These are phyloP conservation scores for Podosphaera xanthii DNA, from an alignment of 2,329 filamentous ascomycete genomes.

Conservation along the genomic window DNA sequence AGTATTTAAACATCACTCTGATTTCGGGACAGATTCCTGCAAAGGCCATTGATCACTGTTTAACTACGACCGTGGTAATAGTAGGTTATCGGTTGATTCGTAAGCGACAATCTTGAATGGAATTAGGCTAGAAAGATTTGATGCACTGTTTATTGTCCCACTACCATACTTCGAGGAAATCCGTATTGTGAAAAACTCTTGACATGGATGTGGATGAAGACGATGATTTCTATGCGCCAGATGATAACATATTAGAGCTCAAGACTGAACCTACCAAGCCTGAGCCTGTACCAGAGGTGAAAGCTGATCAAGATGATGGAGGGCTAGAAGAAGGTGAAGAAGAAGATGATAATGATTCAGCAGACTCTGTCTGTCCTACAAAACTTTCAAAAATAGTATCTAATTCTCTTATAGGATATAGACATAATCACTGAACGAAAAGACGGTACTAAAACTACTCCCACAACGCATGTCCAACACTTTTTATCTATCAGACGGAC, in stretches of 20 bases:
- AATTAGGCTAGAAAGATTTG: no score
- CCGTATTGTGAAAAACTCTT: slow-evolving; percentile 3
- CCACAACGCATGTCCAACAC: slow-evolving; percentile 27
- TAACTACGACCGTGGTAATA: no score
- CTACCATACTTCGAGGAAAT: background rate
- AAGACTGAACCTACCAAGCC: slow-evolving; percentile 5
- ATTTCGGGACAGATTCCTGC: no score
- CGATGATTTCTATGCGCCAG: slow-evolving; percentile 42
- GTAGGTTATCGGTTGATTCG: no score
- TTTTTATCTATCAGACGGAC: background rate
- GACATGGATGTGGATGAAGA: slow-evolving; percentile 45
- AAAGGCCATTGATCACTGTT: no score
- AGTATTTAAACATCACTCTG: no score
- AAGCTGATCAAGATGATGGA: slow-evolving; percentile 21
- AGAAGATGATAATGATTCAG: slow-evolving; percentile 34
- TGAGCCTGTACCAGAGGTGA: slow-evolving; percentile 1
- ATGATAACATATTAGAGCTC: slow-evolving; percentile 23
- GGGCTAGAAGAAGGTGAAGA: slow-evolving; percentile 42
- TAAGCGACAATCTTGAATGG: no score
- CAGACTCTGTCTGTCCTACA: slow-evolving; percentile 23
- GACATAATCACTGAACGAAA: slow-evolving; percentile 46
- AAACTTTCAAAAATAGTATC: background rate
- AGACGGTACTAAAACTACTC: slow-evolving; percentile 36
- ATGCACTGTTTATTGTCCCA: background rate
- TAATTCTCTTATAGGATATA: slow-evolving; percentile 27